A percentile compares a stretch with the other conserved stretches of the same genome.
Conservation (phyloP, 2,329 filamentous ascomycete species). For the Pseudogymnoascus sp. region DNA sequence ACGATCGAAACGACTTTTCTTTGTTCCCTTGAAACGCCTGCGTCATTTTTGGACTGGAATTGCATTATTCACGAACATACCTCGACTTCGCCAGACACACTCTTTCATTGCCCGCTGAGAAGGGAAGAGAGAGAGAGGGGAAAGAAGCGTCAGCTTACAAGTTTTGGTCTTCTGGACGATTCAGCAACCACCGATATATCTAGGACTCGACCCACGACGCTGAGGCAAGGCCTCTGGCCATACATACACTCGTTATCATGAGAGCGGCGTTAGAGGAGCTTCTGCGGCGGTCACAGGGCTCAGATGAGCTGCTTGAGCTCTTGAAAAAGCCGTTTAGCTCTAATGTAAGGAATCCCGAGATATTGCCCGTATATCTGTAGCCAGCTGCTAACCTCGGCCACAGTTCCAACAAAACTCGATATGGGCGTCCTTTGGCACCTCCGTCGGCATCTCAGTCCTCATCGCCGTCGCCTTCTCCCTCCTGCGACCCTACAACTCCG, state of each 20-base stretch:
- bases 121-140: not conserved
- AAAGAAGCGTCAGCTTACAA: not conserved
- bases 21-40: not conserved
- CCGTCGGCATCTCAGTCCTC: constrained; percentile 63
- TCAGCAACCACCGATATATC: not conserved
- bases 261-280: not conserved
- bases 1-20: not conserved
- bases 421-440: constrained; percentile 71
- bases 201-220: not conserved
- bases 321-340: constrained; percentile 24
- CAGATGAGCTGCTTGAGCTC: constrained; percentile 22
- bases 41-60: not conserved
- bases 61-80: not conserved
- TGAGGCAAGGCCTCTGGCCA: constrained; percentile 4
- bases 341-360: constrained; percentile 13
- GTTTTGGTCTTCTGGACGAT: not conserved
- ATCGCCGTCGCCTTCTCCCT: constrained; percentile 80
- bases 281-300: constrained; percentile 4
- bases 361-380: not conserved
- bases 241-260: constrained; percentile 2
- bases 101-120: not conserved
- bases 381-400: constrained; percentile 11
- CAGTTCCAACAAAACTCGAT: constrained; percentile 48
- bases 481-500: constrained; percentile 80
- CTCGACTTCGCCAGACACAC: not conserved